Evolutionary conservation across 148 eudicot species (phyloP).

Genomic region (Rhododendron molle): DNA sequence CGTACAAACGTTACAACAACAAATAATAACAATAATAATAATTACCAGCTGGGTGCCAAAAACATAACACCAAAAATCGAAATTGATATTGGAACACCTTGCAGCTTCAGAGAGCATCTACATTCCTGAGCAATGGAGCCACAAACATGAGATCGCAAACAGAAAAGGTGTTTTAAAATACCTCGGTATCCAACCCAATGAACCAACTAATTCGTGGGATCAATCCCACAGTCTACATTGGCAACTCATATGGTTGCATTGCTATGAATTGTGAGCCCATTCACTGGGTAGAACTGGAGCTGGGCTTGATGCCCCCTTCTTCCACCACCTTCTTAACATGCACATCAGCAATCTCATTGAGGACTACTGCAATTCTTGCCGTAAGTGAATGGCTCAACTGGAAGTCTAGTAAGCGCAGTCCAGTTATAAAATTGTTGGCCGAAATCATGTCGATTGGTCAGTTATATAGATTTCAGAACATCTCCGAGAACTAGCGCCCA

Average conservation of each 20-base stretch:
- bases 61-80: not conserved
- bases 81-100: not conserved
- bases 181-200: not conserved
- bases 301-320: slow-evolving; percentile 8
- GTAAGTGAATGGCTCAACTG: not conserved
- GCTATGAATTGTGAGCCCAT: not conserved
- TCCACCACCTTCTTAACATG: not conserved
- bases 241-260: not conserved
- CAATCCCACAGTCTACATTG: not conserved
- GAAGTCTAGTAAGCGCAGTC: not conserved
- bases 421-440: not conserved
- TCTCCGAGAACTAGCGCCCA: slow-evolving; percentile 93
- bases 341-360: not conserved
- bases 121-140: not conserved
- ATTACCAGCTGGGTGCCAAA: not conserved
- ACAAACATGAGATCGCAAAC: not conserved
- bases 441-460: not conserved
- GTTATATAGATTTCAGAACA: slow-evolving; percentile 53
- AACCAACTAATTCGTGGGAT: not conserved
- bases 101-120: not conserved
- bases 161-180: not conserved
- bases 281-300: not conserved
- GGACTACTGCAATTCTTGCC: not conserved
- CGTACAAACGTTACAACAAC: not conserved
- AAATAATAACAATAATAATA: not conserved